phyloP scores from a whole-genome alignment of 768 basidiomycete genomes.

The Cystobasidiopsis lactophilus region DNA sequence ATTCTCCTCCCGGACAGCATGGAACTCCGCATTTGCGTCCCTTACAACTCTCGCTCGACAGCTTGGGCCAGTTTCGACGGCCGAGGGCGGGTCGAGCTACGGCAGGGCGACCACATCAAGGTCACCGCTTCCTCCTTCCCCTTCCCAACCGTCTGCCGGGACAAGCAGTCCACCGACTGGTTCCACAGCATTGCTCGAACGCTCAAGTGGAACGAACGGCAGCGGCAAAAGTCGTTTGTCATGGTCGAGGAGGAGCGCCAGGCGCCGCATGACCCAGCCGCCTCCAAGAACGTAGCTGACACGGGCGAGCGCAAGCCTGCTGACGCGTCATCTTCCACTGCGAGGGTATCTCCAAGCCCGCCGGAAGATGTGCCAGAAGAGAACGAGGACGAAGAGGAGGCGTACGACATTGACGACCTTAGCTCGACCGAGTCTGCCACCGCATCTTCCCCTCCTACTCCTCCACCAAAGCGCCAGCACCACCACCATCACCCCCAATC shows the following conservation, averaged over 20 bases:
- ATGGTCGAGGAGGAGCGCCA: constrained; percentile 71
- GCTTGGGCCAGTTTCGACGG: constrained; percentile 99
- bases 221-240: constrained; percentile 95
- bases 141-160: constrained; percentile 82
- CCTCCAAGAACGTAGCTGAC: constrained; percentile 3
- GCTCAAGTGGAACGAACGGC: constrained; percentile 96
- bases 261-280: not conserved
- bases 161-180: constrained; percentile 96
- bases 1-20: constrained; percentile 97
- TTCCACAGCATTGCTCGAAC: constrained; percentile 92
- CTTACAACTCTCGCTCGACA: constrained; percentile 90
- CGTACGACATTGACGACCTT: constrained; percentile 73
- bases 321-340: not conserved
- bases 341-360: not conserved
- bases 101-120: constrained; percentile 98
- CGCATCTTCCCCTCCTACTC: not conserved
- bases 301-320: not conserved
- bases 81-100: constrained; percentile 80
- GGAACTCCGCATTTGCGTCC: constrained; percentile 96
- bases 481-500: no score
- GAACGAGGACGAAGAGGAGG: constrained; percentile 21
- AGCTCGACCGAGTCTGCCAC: not conserved
- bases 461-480: not conserved
- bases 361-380: no score
- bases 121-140: constrained; percentile 91